Evolutionary conservation across 148 eudicot species (phyloP).

Genomic region (Diospyros lotus): DNA sequence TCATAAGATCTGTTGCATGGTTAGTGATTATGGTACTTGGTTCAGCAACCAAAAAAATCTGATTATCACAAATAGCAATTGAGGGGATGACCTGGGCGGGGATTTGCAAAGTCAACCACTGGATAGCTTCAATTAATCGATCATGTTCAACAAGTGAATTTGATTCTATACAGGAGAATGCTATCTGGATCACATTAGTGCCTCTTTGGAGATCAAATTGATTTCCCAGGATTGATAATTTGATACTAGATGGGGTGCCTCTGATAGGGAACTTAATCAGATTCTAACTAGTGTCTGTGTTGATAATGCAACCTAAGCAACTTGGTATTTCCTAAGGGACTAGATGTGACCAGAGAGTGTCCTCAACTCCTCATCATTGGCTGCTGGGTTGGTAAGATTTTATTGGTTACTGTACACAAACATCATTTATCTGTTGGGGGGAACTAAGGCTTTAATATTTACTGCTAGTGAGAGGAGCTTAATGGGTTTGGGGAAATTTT

Average conservation of each 20-base stretch:
- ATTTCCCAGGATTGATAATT: background rate
- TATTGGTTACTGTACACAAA: conserved; percentile 1
- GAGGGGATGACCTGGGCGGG: too few relatives aligned
- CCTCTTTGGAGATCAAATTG: background rate
- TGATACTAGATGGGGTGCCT: background rate
- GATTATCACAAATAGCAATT: background rate
- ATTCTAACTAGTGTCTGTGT: too few relatives aligned
- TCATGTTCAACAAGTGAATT: background rate
- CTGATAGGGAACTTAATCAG: too few relatives aligned
- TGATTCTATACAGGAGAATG: background rate
- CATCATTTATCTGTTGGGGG: background rate
- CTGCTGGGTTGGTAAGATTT: background rate
- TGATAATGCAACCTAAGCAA: too few relatives aligned
- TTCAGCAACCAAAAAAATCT: background rate
- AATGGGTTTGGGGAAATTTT: background rate
- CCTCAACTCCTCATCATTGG: background rate
- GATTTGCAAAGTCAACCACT: background rate
- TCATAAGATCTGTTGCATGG: background rate
- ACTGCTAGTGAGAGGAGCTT: conserved; percentile 2
- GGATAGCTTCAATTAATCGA: background rate
- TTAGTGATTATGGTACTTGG: background rate
- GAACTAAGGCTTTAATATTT: background rate
- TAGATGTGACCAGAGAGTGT: too few relatives aligned
- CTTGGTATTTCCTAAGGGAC: too few relatives aligned
- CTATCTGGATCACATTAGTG: background rate